Percentiles rank a stretch among this genome's conserved stretches.
Evolutionary conservation across 371 early-diverging fungal genomes (phyloP).

Genomic region (Coemansia sp.): DNA sequence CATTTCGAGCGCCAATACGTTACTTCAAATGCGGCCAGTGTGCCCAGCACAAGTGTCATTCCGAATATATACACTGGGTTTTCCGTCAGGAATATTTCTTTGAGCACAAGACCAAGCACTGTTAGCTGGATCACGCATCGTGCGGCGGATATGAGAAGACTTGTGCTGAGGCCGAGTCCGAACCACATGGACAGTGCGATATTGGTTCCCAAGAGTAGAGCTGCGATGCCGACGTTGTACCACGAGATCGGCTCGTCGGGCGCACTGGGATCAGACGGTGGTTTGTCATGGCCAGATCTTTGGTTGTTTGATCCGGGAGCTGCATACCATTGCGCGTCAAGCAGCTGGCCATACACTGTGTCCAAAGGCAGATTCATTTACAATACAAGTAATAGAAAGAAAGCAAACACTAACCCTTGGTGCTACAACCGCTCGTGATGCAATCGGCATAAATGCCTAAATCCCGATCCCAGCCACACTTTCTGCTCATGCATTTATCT

Average conservation of each 20-base stretch:
- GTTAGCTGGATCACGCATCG: conserved; percentile 50
- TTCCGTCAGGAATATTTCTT: conserved; percentile 66
- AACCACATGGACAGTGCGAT: conserved; percentile 59
- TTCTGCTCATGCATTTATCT: neutral
- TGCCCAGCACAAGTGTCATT: conserved; percentile 36
- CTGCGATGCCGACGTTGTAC: conserved; percentile 45
- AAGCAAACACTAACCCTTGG: neutral
- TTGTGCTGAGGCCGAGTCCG: conserved; percentile 59
- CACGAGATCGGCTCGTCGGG: conserved; percentile 40
- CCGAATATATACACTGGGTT: conserved; percentile 55
- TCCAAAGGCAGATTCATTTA: neutral
- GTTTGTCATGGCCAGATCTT: neutral
- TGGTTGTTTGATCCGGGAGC: neutral
- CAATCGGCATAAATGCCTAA: neutral
- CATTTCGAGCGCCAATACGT: conserved; percentile 51
- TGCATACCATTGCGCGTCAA: conserved; percentile 28
- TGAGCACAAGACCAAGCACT: conserved; percentile 59
- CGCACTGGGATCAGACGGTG: conserved; percentile 15
- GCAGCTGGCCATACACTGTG: neutral
- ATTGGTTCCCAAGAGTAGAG: conserved; percentile 35
- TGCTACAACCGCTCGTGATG: neutral
- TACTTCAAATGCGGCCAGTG: conserved; percentile 48
- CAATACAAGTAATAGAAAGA: neutral
- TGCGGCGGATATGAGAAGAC: conserved; percentile 58
- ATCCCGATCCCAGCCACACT: neutral